These are phyloP conservation scores for Astrocystis sublimbata DNA, from an alignment of 495 filamentous ascomycete genomes.

Conservation along the genomic window DNA sequence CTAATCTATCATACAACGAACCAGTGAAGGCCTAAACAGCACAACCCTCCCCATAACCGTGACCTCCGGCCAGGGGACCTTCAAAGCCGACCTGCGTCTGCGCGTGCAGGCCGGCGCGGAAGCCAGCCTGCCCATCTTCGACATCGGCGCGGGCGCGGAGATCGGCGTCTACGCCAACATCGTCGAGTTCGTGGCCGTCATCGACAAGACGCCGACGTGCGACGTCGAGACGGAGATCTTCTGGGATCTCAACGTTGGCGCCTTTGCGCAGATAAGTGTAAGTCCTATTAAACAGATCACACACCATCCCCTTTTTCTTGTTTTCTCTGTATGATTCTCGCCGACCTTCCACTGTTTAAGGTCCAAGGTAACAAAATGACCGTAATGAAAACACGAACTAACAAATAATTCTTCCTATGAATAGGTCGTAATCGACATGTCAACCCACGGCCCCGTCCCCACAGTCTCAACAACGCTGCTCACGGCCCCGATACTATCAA, in stretches of 20 bases:
- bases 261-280: slow-evolving; percentile 30
- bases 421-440: slow-evolving; percentile 30
- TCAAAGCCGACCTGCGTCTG: slow-evolving; percentile 36
- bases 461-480: slow-evolving; percentile 34
- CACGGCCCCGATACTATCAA: slow-evolving; percentile 24
- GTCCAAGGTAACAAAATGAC: background rate
- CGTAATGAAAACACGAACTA: background rate
- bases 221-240: slow-evolving; percentile 25
- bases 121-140: slow-evolving; percentile 26
- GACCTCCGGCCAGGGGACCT: slow-evolving; percentile 28
- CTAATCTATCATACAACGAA: background rate
- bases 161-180: slow-evolving; percentile 38
- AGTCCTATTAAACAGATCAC: background rate
- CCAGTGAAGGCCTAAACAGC: slow-evolving; percentile 29
- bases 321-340: background rate
- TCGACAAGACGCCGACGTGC: slow-evolving; percentile 28
- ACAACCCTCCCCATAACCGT: slow-evolving; percentile 33
- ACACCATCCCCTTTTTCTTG: background rate
- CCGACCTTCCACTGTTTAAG: no score
- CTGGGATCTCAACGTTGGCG: slow-evolving; percentile 33
- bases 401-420: no score
- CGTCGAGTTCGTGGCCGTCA: slow-evolving; percentile 35
- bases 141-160: slow-evolving; percentile 33
- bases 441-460: slow-evolving; percentile 30
- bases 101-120: slow-evolving; percentile 35